Percentiles rank a stretch among this genome's conserved stretches.
phyloP scores from a whole-genome alignment of 1,139 yeast genomes.

The Geotrichum histeridarum region DNA sequence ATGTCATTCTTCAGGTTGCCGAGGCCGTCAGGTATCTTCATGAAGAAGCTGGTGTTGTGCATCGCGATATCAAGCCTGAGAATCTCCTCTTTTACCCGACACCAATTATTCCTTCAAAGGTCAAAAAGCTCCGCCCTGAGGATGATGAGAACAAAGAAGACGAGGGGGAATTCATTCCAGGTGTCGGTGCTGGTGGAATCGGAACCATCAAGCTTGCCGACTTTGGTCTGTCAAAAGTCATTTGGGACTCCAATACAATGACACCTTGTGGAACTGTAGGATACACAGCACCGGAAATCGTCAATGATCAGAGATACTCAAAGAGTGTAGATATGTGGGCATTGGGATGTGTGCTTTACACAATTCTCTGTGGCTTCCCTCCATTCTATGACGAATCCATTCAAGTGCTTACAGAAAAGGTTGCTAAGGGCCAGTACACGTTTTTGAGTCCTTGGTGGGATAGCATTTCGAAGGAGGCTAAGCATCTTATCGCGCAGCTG shows the following conservation, averaged over 20 bases:
- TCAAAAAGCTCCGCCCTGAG: conserved; percentile 46
- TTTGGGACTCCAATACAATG: conserved; percentile 62
- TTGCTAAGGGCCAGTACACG: conserved; percentile 74
- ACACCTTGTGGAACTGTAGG: conserved; percentile 92
- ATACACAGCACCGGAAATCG: conserved; percentile 92
- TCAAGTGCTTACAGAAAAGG: conserved; percentile 73
- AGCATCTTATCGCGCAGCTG: conserved; percentile 66
- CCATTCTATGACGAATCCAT: conserved; percentile 91
- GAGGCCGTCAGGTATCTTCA: conserved; percentile 79
- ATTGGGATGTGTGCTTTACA: conserved; percentile 85
- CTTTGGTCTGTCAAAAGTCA: conserved; percentile 85
- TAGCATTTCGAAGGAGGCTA: conserved; percentile 75
- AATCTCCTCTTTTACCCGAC: conserved; percentile 80
- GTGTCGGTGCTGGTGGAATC: conserved; percentile 85
- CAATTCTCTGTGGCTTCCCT: conserved; percentile 89
- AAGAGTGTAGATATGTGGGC: conserved; percentile 97
- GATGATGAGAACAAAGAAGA: conserved; percentile 73
- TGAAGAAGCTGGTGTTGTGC: conserved; percentile 78
- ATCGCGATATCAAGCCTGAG: conserved; percentile 93
- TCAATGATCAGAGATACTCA: conserved; percentile 76
- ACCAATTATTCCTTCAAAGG: conserved; percentile 51
- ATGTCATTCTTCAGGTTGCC: conserved; percentile 79
- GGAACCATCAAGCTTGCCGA: conserved; percentile 86
- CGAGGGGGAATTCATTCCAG: conserved; percentile 76
- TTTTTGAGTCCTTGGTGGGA: conserved; percentile 97